phyloP scores from a whole-genome alignment of 2,329 filamentous ascomycete species.

The Chalara sp. region DNA sequence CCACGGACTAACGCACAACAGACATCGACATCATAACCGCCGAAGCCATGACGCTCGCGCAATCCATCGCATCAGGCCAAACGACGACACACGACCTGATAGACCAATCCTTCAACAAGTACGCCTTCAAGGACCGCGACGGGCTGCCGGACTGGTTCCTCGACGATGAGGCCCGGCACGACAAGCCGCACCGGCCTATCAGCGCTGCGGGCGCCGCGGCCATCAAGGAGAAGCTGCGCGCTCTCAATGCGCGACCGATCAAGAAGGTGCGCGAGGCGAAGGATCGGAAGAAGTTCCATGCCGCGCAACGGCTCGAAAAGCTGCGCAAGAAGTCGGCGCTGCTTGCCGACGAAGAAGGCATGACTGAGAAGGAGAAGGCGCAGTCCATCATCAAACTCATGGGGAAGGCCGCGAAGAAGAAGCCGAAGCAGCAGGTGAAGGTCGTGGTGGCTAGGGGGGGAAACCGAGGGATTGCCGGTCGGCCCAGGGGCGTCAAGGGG shows the following conservation, averaged over 20 bases:
- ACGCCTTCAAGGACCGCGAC: conserved; percentile 82
- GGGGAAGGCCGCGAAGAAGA: conserved; percentile 76
- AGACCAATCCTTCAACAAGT: conserved; percentile 92
- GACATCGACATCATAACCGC: conserved; percentile 99
- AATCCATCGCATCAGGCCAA: conserved; percentile 81
- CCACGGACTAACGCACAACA: conserved; percentile 22
- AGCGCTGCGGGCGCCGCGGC: conserved; percentile 82
- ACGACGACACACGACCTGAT: conserved; percentile 72
- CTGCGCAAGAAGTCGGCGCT: conserved; percentile 95
- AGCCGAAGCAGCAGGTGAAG: conserved; percentile 74
- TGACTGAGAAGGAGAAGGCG: conserved; percentile 96
- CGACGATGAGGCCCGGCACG: conserved; percentile 82
- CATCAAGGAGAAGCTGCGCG: conserved; percentile 90
- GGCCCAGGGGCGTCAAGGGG: conserved; percentile 88
- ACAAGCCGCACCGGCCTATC: conserved; percentile 80
- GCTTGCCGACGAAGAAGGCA: conserved; percentile 78
- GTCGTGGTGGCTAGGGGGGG: conserved; percentile 81
- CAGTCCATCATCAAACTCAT: conserved; percentile 76
- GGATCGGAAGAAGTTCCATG: conserved; percentile 94
- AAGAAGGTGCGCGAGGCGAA: conserved; percentile 98
- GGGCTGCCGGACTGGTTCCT: conserved; percentile 97
- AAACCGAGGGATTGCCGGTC: conserved; percentile 79
- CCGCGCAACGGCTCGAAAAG: conserved; percentile 85
- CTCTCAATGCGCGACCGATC: conserved; percentile 91
- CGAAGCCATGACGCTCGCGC: conserved; percentile 96